Percentiles rank a stretch among this genome's conserved stretches.
phyloP scores from a whole-genome alignment of 2,329 filamentous ascomycete species.

The Coniella lustricola region DNA sequence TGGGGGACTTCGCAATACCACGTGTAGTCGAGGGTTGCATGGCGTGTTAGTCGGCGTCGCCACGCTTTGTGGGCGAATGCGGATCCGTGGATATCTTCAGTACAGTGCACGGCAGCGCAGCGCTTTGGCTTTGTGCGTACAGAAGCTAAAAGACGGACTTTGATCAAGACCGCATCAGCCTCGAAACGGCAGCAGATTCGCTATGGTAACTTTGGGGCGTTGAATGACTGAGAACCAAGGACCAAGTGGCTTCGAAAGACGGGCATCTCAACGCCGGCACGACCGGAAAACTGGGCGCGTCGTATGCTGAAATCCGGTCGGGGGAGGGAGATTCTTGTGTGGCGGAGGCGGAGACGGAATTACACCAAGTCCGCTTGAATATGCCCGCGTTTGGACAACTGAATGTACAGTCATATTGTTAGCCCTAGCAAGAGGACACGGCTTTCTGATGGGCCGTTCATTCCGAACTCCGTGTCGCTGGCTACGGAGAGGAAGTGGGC shows the following conservation, averaged over 20 bases:
- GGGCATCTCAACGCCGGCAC: not conserved
- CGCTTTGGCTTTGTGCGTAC: no score
- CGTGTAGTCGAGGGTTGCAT: not conserved
- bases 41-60: not conserved
- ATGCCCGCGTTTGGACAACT: no score
- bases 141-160: not conserved
- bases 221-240: no score
- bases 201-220: no score
- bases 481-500: no score
- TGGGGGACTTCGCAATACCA: not conserved
- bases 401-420: no score
- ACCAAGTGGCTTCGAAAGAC: no score
- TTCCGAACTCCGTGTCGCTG: no score
- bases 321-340: not conserved
- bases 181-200: not conserved
- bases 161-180: not conserved
- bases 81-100: not conserved
- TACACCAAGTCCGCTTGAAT: no score
- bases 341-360: not conserved
- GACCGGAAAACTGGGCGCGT: not conserved
- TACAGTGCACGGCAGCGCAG: no score
- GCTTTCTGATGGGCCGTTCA: no score
- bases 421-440: no score
- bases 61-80: not conserved
- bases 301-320: not conserved